Base-by-base conservation (phyloP, 2,329 filamentous ascomycete genomes). In the Bipolaris zeicola region DNA sequence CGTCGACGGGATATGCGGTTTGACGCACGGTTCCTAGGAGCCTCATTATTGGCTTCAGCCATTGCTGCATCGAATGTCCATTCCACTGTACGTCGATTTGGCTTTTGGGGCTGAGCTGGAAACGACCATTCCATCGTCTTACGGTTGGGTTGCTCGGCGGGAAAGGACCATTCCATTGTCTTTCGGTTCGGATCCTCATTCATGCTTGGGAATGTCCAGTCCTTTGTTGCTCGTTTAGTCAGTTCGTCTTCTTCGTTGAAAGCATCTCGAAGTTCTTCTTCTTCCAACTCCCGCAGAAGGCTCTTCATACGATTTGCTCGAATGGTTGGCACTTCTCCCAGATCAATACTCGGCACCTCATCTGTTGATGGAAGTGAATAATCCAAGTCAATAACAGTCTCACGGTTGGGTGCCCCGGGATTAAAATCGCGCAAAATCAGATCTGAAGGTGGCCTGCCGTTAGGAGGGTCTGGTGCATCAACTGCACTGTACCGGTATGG, bases 401-500 rank as follows among this genome's bases (percentile, higher is more conserved):
- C 84, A 43, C 80, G 77, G 54, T 80, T 79, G 2, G 77, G 76
- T 24, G 76, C 76, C 3, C 74, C 72, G 31, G 73, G 73, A 43
- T 76, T 73, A 59, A 74, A 76, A 53, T 77, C 79, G 18, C 81
- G 78, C 5, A 83, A 78, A 6, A 85, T 83, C 5, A 87, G 76
- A 66, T 87, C 85, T 1, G 84, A 85, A n/a, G 76, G 73, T 22
- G 80, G 79, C 42, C 79, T 77, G 49, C 75, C 75, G 57, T 58
- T 67, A 77, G 54, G 24, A 16, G 43, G 39, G n/a, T 80, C 63
- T 68, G 74, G 64, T 79, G 78, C 43, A 33, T 80, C 81, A 46
- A 84, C 78, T 6, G 79, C 81, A 61, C 84, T 82, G 65, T 86
- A 85, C 52, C 80, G 81, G 67, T 88, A 88, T n/a, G 81, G 83